These are phyloP conservation scores for Chlorella sorokiniana DNA, from an alignment of 139 green algal genomes.

Conservation along the genomic window DNA sequence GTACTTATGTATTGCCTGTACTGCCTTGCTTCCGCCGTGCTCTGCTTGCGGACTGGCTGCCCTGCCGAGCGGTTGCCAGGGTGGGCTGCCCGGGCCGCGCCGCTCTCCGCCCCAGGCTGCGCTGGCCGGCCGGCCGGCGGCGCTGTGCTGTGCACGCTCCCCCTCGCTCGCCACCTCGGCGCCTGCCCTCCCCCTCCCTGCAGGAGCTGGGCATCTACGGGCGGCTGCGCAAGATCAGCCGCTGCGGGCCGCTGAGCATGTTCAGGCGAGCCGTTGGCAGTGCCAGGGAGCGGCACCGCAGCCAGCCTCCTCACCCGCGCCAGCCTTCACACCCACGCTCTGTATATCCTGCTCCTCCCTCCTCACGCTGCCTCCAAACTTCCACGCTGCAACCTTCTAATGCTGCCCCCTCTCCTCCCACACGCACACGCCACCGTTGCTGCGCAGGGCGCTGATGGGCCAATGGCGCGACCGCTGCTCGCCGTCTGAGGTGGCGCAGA, in stretches of 20 bases:
- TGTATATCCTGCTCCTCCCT: no score
- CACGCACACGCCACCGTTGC: background rate
- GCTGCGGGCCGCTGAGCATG: slow-evolving; percentile 91
- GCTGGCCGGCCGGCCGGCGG: no score
- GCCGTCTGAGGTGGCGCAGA: slow-evolving; percentile 60
- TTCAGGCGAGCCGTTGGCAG: slow-evolving; percentile 72
- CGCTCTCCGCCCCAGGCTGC: no score
- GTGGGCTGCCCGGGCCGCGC: no score
- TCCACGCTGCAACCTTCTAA: no score
- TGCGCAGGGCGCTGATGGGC: slow-evolving; percentile 17
- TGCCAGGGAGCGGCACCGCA: background rate
- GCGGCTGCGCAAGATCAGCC: slow-evolving; percentile 84
- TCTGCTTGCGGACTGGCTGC: background rate
- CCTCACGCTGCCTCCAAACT: no score
- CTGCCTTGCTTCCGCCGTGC: background rate
- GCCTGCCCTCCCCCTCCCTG: background rate
- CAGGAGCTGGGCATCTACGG: slow-evolving; percentile 90
- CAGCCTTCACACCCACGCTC: no score
- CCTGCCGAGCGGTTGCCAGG: background rate
- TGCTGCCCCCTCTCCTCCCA: no score
- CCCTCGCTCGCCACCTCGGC: background rate
- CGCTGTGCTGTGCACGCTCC: no score
- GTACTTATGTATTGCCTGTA: background rate
- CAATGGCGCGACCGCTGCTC: slow-evolving; percentile 60
- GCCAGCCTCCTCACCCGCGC: no score